Base-by-base conservation (phyloP, 148 eudicot genomes). In the Camellia granthamiana region DNA sequence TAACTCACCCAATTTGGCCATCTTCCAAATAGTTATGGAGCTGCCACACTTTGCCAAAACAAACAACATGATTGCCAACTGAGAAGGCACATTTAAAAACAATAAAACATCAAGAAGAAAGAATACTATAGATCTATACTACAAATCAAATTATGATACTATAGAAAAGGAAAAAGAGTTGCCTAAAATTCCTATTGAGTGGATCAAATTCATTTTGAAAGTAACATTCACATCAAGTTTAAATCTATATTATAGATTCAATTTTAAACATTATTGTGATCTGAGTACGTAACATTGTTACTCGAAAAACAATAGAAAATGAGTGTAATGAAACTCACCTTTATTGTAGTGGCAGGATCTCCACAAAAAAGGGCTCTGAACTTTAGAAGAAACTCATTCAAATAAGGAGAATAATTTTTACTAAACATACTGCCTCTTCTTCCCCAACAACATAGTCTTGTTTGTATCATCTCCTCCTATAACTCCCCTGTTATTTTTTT, bases 271-370 rank as follows among this genome's bases (percentile, higher is more conserved):
- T 30, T 30, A 30, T 30, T 30, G 1, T 30, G 38, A 30, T 30
- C 30, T 23, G 0, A 23, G 30, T 23, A 23, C 30, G 30, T 23
- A 23, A 23, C 30, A 30, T 30, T 30, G 1, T 30, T 30, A 1
- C 38, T 30, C 30, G 38, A 30, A 13, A 19, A 41, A 52, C 8
- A 0, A 30, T 0, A 46, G n/a, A 42, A 69, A 52, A 78, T 69
- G 11, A 75, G 7, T 54, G 5, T 1, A 56, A 77, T 42, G 62
- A 72, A 43, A 78, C 55, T 69, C 8, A 91, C 97, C 97, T 93
- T 93, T 93, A 93, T 89, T 73, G 97, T 93, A 71, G 88, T 89
- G 18, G 88, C 86, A 83, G 97, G 97, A 84, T 93, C 97, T 78
- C 97, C 97, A 79, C 91, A 89, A 77, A 93, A 93, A 68, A 93